Percentiles rank a stretch among this genome's conserved stretches.
Evolutionary conservation across 805 yeast species (phyloP).

Genomic region (Ogataea neopini): DNA sequence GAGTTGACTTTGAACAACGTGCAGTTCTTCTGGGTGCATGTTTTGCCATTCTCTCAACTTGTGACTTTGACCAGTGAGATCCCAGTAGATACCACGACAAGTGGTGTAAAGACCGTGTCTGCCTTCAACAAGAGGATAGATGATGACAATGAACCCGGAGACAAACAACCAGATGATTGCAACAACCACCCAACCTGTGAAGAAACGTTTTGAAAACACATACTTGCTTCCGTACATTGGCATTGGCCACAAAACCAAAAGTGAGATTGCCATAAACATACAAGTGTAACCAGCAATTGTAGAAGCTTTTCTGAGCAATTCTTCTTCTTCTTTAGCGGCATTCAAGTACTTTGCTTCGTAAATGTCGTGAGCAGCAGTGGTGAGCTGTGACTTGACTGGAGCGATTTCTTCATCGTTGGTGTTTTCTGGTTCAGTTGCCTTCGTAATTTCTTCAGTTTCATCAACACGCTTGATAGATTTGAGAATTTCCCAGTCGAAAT

Average conservation of each 20-base stretch:
- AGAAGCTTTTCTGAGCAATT: conserved; percentile 54
- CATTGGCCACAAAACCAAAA: conserved; percentile 86
- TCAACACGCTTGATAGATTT: conserved; percentile 65
- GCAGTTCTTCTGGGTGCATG: conserved; percentile 70
- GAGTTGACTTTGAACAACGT: conserved; percentile 69
- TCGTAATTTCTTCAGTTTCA: conserved; percentile 61
- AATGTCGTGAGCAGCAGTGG: conserved; percentile 29
- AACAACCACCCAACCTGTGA: conserved; percentile 88
- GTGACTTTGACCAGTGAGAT: conserved; percentile 68
- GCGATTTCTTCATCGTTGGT: conserved; percentile 31
- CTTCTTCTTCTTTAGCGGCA: conserved; percentile 50
- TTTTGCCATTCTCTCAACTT: conserved; percentile 78
- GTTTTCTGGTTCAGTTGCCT: conserved; percentile 32
- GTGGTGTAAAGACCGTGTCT: conserved; percentile 64
- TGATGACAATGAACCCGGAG: conserved; percentile 59
- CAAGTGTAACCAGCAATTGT: conserved; percentile 64
- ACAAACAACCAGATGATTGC: conserved; percentile 80
- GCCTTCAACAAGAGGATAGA: conserved; percentile 77
- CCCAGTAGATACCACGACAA: conserved; percentile 83
- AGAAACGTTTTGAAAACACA: conserved; percentile 71
- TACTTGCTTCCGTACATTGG: conserved; percentile 87
- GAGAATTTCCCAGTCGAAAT: conserved; percentile 71
- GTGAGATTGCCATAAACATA: conserved; percentile 56
- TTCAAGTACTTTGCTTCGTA: conserved; percentile 19
- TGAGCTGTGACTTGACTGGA: conserved; percentile 33